Evolutionary conservation across 2,329 filamentous ascomycete genomes (phyloP).

Genomic region (Eutypa lata): DNA sequence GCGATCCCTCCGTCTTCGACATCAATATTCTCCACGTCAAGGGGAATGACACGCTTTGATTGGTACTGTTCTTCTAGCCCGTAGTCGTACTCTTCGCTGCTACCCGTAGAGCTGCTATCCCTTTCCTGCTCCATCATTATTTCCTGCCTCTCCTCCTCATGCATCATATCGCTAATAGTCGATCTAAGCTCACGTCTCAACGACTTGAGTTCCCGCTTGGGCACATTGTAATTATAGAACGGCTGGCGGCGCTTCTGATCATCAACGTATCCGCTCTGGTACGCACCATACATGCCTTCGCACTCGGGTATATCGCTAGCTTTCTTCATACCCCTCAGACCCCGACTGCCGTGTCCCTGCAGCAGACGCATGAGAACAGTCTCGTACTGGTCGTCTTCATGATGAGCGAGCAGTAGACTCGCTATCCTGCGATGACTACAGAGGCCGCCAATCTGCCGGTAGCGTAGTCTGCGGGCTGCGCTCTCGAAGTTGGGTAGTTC

Average conservation of each 20-base stretch:
- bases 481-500: slow-evolving; percentile 69
- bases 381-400: slow-evolving; percentile 87
- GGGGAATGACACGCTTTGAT: slow-evolving; percentile 5
- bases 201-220: slow-evolving; percentile 13
- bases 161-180: slow-evolving; percentile 14
- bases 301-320: slow-evolving; percentile 79
- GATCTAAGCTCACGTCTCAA: slow-evolving; percentile 24
- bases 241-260: slow-evolving; percentile 37
- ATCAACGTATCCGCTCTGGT: slow-evolving; percentile 60
- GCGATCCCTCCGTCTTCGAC: slow-evolving; percentile 65
- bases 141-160: slow-evolving; percentile 11
- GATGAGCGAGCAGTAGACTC: slow-evolving; percentile 77
- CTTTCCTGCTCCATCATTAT: background rate
- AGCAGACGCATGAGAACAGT: slow-evolving; percentile 79
- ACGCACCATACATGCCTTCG: slow-evolving; percentile 67
- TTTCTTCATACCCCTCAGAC: slow-evolving; percentile 66
- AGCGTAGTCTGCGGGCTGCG: slow-evolving; percentile 70
- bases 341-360: slow-evolving; percentile 64
- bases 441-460: slow-evolving; percentile 62
- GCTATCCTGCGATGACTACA: slow-evolving; percentile 51
- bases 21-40: slow-evolving; percentile 21
- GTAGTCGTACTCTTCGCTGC: slow-evolving; percentile 16
- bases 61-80: slow-evolving; percentile 14
- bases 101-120: slow-evolving; percentile 1
- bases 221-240: slow-evolving; percentile 34